Evolutionary conservation across 345 rosid species (phyloP), one percentile per base, ranked within the genome.

Genomic region (Populus deltoides): DNA sequence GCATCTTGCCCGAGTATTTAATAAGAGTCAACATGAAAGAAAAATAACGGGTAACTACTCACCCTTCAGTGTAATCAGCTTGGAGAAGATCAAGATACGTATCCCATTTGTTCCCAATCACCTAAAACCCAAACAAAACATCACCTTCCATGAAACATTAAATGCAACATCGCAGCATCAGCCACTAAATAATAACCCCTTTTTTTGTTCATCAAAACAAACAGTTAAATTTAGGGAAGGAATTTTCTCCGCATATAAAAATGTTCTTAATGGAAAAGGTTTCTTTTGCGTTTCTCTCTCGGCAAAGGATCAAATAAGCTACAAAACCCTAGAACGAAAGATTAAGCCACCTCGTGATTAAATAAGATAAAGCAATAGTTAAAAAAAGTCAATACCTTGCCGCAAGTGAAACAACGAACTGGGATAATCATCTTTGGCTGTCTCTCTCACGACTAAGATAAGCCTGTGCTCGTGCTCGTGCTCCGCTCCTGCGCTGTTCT

Each of bases 61-160:
- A 91, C 96, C 93, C 93, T 86, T 91, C 93, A 2, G 86, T 79
- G 78, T 91, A 90, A 74, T 90, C 92, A 2, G 92, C 92, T 83
- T 91, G 92, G 33, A 91, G 92, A 73, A 91, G 93, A 72, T 91
- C 96, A 27, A 91, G 92, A 77, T 91, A 91, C 11, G 88, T 82
- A 55, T 90, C 93, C 93, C 96, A 91, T 81, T 90, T 91, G 88
- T 91, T 90, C 55, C 96, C 93, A 53, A 91, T 90, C 76, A 91
- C 96, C 96, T 91, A 35, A 72, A 57, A 36, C 61, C 18, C 29
- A 70, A 39, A 15, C 7, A 68, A 74, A 75, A 25, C 1, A 51
- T 33, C 35, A 18, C n/a, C 15, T 66, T 24, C 47, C 11, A 11
- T 43, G 47, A 45, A 57, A n/a, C 45, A 62, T n/a, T 51, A 47